A percentile compares a stretch with the other conserved stretches of the same genome.
phyloP scores from a whole-genome alignment of 2,329 filamentous ascomycete species.

The Drechslera avenae region DNA sequence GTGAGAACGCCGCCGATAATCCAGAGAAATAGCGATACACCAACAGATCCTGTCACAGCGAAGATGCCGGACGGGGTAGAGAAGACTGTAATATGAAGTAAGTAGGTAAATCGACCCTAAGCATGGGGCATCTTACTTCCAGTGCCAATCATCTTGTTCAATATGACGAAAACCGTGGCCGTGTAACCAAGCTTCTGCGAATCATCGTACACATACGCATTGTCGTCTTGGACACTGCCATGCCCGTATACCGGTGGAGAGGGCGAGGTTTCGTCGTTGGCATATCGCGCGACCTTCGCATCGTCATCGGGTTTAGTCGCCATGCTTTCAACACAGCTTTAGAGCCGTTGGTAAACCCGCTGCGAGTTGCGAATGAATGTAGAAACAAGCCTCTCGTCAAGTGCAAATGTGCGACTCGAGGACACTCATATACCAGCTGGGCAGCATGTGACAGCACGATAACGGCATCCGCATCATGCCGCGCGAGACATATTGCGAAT shows the following conservation, averaged over 20 bases:
- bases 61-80: conserved; percentile 64
- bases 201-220: conserved; percentile 40
- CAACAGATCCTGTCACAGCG: conserved; percentile 60
- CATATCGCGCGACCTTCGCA: conserved; percentile 24
- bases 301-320: conserved; percentile 27
- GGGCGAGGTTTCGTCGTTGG: conserved; percentile 17
- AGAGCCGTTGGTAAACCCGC: not conserved
- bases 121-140: conserved; percentile 27
- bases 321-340: conserved; percentile 18
- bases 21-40: conserved; percentile 61
- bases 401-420: not conserved
- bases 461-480: conserved; percentile 4
- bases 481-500: conserved; percentile 12
- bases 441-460: conserved; percentile 19
- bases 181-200: conserved; percentile 43
- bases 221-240: conserved; percentile 39
- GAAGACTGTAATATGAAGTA: conserved; percentile 49
- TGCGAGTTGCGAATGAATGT: not conserved
- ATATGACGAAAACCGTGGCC: conserved; percentile 41
- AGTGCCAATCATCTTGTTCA: conserved; percentile 42
- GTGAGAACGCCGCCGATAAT: conserved; percentile 59
- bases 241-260: conserved; percentile 26
- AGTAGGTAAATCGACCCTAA: conserved; percentile 10
- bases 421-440: conserved; percentile 25
- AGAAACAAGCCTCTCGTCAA: not conserved